These are phyloP conservation scores for Uncinocarpus reesii DNA, from an alignment of 2,329 filamentous ascomycete species.

Conservation along the genomic window DNA sequence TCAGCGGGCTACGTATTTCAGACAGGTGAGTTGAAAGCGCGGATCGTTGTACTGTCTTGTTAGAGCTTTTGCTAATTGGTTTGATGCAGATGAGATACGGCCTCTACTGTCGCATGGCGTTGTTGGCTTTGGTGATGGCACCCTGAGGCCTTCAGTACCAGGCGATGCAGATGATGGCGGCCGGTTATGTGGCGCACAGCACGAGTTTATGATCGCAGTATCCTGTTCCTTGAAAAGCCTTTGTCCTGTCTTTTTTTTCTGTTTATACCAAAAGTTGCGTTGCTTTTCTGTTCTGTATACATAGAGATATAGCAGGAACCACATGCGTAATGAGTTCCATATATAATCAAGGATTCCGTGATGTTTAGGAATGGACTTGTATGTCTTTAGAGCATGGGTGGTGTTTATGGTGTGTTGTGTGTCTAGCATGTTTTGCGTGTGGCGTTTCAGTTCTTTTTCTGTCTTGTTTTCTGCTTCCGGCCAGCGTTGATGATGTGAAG, in stretches of 20 bases:
- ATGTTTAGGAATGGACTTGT: slow-evolving; percentile 7
- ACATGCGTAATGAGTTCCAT: slow-evolving; percentile 11
- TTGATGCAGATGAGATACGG: slow-evolving; percentile 79
- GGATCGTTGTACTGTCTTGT: not conserved
- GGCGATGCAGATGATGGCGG: not conserved
- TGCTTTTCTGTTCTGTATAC: slow-evolving; percentile 3
- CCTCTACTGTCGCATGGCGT: slow-evolving; percentile 93
- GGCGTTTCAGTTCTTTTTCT: slow-evolving; percentile 15
- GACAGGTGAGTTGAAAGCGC: slow-evolving; percentile 66
- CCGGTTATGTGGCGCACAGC: not conserved
- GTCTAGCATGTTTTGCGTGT: slow-evolving; percentile 11
- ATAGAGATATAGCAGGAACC: slow-evolving; percentile 11
- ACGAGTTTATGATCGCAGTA: slow-evolving; percentile 3
- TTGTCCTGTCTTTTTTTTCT: not conserved
- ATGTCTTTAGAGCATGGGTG: slow-evolving; percentile 9
- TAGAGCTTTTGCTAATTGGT: slow-evolving; percentile 6
- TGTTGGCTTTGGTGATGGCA: slow-evolving; percentile 85
- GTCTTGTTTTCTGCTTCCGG: slow-evolving; percentile 13
- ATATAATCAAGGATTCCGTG: slow-evolving; percentile 7
- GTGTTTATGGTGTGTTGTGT: slow-evolving; percentile 8
- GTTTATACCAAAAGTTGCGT: slow-evolving; percentile 13
- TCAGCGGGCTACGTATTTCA: slow-evolving; percentile 91
- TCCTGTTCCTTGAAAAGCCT: slow-evolving; percentile 2
- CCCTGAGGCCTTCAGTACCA: slow-evolving; percentile 24
- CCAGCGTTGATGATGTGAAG: no score